These are phyloP conservation scores for Cephaloascus albidus DNA, from an alignment of 805 yeast species.

Conservation along the genomic window DNA sequence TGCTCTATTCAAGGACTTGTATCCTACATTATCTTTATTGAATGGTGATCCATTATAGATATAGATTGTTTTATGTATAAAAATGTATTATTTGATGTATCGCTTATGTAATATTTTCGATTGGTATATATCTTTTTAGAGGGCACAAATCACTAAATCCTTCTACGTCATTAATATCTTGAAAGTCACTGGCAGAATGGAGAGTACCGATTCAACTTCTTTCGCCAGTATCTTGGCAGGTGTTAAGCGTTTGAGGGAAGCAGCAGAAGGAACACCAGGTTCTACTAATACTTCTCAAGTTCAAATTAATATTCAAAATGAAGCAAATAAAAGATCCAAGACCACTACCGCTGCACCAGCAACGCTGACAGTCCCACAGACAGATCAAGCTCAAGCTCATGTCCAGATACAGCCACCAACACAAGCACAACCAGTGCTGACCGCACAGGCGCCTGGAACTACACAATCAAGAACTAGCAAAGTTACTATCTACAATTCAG, in stretches of 20 bases:
- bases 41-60: neutral
- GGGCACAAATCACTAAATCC: too few species aligned
- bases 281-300: neutral
- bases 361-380: neutral
- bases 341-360: too few species aligned
- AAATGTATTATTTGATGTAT: too few species aligned
- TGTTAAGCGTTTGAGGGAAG: conserved; percentile 50
- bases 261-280: conserved; percentile 12
- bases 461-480: conserved; percentile 4
- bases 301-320: neutral
- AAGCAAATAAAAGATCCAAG: neutral
- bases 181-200: conserved; percentile 12
- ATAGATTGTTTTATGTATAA: too few species aligned
- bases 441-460: conserved; percentile 1
- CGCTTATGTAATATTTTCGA: too few species aligned
- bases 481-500: neutral
- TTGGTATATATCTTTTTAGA: too few species aligned
- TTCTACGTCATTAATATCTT: too few species aligned
- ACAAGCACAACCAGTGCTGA: too few species aligned
- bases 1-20: neutral
- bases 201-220: conserved; percentile 44
- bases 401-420: neutral
- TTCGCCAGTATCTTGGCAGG: conserved; percentile 66
- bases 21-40: neutral
- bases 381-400: neutral